Evolutionary conservation across 2,329 filamentous ascomycete species (phyloP).

Genomic region (Clonostachys rosea): DNA sequence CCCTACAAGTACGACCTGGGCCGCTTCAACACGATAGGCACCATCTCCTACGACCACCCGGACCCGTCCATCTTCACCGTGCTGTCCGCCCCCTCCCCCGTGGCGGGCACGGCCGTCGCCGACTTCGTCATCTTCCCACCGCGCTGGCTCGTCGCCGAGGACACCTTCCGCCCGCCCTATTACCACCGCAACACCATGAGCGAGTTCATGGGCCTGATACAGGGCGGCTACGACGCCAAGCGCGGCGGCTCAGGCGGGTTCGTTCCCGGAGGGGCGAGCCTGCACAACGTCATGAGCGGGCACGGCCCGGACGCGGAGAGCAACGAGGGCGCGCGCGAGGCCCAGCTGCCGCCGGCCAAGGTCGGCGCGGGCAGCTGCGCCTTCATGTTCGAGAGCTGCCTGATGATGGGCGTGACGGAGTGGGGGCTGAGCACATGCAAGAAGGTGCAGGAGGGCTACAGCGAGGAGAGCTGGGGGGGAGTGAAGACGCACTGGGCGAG

Average conservation of each 20-base stretch:
- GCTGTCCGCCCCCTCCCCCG: constrained; percentile 55
- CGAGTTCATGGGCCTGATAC: constrained; percentile 60
- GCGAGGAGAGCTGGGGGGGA: constrained; percentile 71
- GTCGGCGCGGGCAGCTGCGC: constrained; percentile 59
- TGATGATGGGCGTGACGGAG: constrained; percentile 69
- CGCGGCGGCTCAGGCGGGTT: constrained; percentile 46
- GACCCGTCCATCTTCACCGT: constrained; percentile 78
- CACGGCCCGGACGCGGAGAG: constrained; percentile 57
- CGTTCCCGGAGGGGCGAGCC: constrained; percentile 49
- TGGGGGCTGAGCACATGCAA: constrained; percentile 60
- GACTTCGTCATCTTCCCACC: constrained; percentile 74
- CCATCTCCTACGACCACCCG: constrained; percentile 70
- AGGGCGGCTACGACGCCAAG: constrained; percentile 58
- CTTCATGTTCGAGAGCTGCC: constrained; percentile 66
- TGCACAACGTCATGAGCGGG: constrained; percentile 70
- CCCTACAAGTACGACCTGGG: constrained; percentile 81
- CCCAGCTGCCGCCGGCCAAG: constrained; percentile 47
- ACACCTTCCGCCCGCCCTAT: constrained; percentile 70
- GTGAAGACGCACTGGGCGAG: constrained; percentile 47
- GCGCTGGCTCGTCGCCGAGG: constrained; percentile 64
- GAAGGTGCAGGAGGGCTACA: constrained; percentile 63
- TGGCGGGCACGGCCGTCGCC: constrained; percentile 59
- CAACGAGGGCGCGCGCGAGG: constrained; percentile 50
- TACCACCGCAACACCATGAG: constrained; percentile 68
- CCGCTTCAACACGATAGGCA: constrained; percentile 70